Evolutionary conservation across 768 basidiomycete genomes (phyloP).

Genomic region (Hygrophoropsis aurantiaca): DNA sequence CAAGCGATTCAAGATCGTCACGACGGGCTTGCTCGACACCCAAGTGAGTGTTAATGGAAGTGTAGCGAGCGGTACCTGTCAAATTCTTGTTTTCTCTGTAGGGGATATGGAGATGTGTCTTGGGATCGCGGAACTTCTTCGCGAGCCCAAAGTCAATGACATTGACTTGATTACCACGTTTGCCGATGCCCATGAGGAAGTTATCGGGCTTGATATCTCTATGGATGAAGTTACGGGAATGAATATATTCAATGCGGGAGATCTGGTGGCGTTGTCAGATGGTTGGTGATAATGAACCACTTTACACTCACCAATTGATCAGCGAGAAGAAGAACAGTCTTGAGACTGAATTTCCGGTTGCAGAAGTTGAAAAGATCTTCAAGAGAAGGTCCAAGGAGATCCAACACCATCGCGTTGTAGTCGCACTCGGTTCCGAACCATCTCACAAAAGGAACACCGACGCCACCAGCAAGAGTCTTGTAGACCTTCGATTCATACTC

Average conservation of each 20-base stretch:
- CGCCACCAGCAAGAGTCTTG: slow-evolving; percentile 98
- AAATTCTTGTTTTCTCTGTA: slow-evolving; percentile 99
- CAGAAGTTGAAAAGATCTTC: slow-evolving; percentile 94
- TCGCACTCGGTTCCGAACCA: slow-evolving; percentile 97
- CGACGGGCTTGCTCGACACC: slow-evolving; percentile 98
- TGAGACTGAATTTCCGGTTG: slow-evolving; percentile 96
- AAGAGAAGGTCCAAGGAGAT: slow-evolving; percentile 89
- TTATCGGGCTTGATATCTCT: slow-evolving; percentile 99
- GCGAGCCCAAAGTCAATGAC: slow-evolving; percentile 98
- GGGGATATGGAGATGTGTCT: slow-evolving; percentile 99
- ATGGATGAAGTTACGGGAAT: slow-evolving; percentile 98
- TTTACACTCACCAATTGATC: slow-evolving; percentile 80
- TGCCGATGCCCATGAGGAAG: slow-evolving; percentile 99
- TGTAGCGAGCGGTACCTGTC: slow-evolving; percentile 98
- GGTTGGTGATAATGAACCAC: slow-evolving; percentile 2
- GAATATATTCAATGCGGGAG: slow-evolving; percentile 98
- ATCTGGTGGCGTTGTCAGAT: slow-evolving; percentile 52
- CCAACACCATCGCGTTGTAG: slow-evolving; percentile 99
- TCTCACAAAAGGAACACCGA: slow-evolving; percentile 97
- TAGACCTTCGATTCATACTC: slow-evolving; percentile 96
- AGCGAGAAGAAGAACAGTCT: slow-evolving; percentile 94
- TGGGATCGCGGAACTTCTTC: slow-evolving; percentile 99
- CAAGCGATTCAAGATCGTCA: slow-evolving; percentile 97
- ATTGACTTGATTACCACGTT: slow-evolving; percentile 99
- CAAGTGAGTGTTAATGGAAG: slow-evolving; percentile 98